Evolutionary conservation across 169 alveolate species (phyloP).

Genomic region (Plasmodium gonderi): DNA sequence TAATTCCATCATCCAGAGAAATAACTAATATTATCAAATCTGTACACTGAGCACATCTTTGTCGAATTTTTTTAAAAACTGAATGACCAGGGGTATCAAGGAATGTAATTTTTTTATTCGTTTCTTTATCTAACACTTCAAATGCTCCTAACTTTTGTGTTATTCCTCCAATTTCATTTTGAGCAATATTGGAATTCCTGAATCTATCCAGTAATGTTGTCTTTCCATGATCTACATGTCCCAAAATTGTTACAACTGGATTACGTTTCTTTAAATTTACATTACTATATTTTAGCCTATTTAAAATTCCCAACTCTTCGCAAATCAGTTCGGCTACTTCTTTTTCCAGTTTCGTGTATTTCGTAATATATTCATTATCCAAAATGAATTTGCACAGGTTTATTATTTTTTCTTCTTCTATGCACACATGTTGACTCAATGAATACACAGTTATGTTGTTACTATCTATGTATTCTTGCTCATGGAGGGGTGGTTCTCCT

Average conservation of each 20-base stretch:
- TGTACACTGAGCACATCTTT: slow-evolving; percentile 94
- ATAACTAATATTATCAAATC: slow-evolving; percentile 94
- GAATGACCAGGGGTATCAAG: slow-evolving; percentile 98
- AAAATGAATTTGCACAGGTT: slow-evolving; percentile 93
- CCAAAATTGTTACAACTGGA: slow-evolving; percentile 95
- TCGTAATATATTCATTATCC: slow-evolving; percentile 91
- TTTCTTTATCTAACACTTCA: slow-evolving; percentile 83
- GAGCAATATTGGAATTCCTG: slow-evolving; percentile 83
- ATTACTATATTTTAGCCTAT: slow-evolving; percentile 89
- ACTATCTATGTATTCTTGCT: slow-evolving; percentile 36
- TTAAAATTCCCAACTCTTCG: slow-evolving; percentile 93
- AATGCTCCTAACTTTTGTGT: slow-evolving; percentile 96
- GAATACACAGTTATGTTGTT: slow-evolving; percentile 75
- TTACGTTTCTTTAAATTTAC: slow-evolving; percentile 87
- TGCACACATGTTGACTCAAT: slow-evolving; percentile 87
- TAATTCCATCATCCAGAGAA: slow-evolving; percentile 95
- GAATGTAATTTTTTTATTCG: slow-evolving; percentile 86
- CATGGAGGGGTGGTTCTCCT: background rate
- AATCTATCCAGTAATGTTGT: slow-evolving; percentile 93
- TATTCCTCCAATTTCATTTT: slow-evolving; percentile 91
- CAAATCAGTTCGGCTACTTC: slow-evolving; percentile 82
- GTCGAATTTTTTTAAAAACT: slow-evolving; percentile 93
- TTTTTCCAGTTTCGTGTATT: slow-evolving; percentile 84
- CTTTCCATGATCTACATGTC: slow-evolving; percentile 99
- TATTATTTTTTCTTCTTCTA: slow-evolving; percentile 88